Evolutionary conservation across 2,329 filamentous ascomycete genomes (phyloP).

Genomic region (Cytospora chrysosperma): DNA sequence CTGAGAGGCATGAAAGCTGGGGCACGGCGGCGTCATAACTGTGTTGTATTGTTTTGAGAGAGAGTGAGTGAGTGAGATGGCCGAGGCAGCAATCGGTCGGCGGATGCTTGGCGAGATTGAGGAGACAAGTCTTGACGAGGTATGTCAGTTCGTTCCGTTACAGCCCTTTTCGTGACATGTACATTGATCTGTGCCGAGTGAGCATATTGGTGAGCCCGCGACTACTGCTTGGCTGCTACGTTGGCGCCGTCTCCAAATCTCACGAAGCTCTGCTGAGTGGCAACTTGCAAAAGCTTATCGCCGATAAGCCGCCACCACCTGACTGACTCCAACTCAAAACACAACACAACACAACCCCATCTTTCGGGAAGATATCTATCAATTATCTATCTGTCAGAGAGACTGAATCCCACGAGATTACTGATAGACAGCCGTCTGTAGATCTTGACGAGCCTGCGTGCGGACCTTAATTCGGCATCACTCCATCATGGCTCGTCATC

Average conservation of each 20-base stretch:
- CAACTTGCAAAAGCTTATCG: constrained; percentile 5
- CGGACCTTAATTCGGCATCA: constrained; percentile 25
- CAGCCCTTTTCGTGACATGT: neutral
- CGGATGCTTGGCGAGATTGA: constrained; percentile 55
- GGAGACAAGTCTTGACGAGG: constrained; percentile 59
- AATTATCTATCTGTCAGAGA: too few relatives aligned
- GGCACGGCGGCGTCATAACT: constrained; percentile 62
- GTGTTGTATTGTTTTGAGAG: constrained; percentile 35
- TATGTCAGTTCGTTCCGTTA: constrained; percentile 32
- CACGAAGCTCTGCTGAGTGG: constrained; percentile 10
- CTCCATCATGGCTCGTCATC: constrained; percentile 5
- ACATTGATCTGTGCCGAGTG: neutral
- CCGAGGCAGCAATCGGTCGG: constrained; percentile 44
- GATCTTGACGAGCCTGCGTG: constrained; percentile 31
- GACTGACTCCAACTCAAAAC: constrained; percentile 21
- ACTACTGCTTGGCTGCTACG: neutral
- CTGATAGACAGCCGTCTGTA: constrained; percentile 24
- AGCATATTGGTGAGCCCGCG: too few relatives aligned
- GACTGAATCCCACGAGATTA: constrained; percentile 14
- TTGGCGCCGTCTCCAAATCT: neutral
- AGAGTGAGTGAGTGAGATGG: constrained; percentile 33
- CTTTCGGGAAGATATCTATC: too few relatives aligned
- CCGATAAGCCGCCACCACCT: constrained; percentile 21
- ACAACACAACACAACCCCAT: constrained; percentile 18
- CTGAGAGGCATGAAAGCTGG: constrained; percentile 52